These are phyloP conservation scores for Ogataea populi-albae DNA, from an alignment of 805 yeast genomes.

Conservation along the genomic window DNA sequence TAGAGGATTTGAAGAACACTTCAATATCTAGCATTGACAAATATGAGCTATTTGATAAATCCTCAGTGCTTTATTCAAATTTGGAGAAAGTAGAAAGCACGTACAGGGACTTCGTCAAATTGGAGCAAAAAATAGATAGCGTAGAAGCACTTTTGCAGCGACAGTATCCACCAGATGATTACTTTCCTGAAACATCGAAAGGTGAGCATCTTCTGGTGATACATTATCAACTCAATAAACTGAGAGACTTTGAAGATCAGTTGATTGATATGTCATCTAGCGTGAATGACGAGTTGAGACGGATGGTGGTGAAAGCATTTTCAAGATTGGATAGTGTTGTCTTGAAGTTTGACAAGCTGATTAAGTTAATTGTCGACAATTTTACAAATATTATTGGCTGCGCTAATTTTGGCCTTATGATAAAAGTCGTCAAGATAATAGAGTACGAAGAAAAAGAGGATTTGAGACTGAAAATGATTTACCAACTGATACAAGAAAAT, in stretches of 20 bases:
- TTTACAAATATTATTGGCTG: constrained; percentile 65
- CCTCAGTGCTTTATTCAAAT: constrained; percentile 67
- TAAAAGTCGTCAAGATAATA: constrained; percentile 70
- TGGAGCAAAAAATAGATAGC: constrained; percentile 47
- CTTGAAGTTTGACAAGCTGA: constrained; percentile 58
- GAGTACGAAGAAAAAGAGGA: constrained; percentile 83
- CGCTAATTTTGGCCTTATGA: constrained; percentile 64
- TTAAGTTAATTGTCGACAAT: constrained; percentile 63
- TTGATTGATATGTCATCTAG: constrained; percentile 49
- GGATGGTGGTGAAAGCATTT: constrained; percentile 59
- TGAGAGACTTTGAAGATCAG: constrained; percentile 78
- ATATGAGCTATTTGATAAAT: constrained; percentile 65
- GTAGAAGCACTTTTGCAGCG: constrained; percentile 53
- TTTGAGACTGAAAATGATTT: constrained; percentile 38
- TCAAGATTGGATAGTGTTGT: constrained; percentile 47
- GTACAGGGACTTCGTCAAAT: constrained; percentile 57
- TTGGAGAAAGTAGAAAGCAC: constrained; percentile 67
- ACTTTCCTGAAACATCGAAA: constrained; percentile 38
- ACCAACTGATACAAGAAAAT: constrained; percentile 11
- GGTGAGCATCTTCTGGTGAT: constrained; percentile 58
- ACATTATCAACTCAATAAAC: constrained; percentile 67
- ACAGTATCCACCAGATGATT: constrained; percentile 32
- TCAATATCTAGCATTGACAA: constrained; percentile 58
- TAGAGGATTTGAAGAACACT: constrained; percentile 37
- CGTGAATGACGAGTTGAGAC: constrained; percentile 58